Evolutionary conservation across 208 protist species (phyloP).

Genomic region (Leishmania martiniquensis): DNA sequence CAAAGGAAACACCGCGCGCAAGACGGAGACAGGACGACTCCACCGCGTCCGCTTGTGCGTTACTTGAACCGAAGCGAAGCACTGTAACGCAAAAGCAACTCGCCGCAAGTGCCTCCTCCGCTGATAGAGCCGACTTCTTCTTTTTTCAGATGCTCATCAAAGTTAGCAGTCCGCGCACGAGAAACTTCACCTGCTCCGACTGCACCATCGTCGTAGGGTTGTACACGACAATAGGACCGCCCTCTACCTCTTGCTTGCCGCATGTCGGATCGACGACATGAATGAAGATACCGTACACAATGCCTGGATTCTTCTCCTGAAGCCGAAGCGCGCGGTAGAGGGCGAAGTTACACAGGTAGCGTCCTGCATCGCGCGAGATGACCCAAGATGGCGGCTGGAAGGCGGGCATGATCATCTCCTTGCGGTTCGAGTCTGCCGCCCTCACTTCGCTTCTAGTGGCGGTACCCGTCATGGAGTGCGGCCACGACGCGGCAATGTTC

Average conservation of each 20-base stretch:
- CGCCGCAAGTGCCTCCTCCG: neutral
- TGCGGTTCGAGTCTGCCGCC: neutral
- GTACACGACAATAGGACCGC: conserved; percentile 27
- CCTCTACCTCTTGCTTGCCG: conserved; percentile 19
- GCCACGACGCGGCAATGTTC: conserved; percentile 7
- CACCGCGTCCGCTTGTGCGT: neutral
- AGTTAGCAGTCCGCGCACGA: conserved; percentile 24
- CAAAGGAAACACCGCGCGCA: neutral
- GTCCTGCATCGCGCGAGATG: conserved; percentile 61
- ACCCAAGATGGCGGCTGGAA: conserved; percentile 45
- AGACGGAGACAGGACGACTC: neutral
- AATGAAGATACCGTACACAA: conserved; percentile 53
- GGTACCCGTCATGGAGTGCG: neutral
- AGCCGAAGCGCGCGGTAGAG: conserved; percentile 59
- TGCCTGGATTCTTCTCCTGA: conserved; percentile 40
- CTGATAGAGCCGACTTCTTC: neutral
- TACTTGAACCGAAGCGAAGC: neutral
- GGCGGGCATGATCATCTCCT: conserved; percentile 36
- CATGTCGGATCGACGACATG: conserved; percentile 47
- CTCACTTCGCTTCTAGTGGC: neutral
- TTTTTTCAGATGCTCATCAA: conserved; percentile 15
- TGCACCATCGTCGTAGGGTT: conserved; percentile 41
- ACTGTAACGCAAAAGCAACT: too few species aligned
- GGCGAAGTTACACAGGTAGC: conserved; percentile 77
- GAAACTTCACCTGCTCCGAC: conserved; percentile 24